Evolutionary conservation across 352 stramenopile genomes (phyloP).

Genomic region (Phytophthora hibernalis): DNA sequence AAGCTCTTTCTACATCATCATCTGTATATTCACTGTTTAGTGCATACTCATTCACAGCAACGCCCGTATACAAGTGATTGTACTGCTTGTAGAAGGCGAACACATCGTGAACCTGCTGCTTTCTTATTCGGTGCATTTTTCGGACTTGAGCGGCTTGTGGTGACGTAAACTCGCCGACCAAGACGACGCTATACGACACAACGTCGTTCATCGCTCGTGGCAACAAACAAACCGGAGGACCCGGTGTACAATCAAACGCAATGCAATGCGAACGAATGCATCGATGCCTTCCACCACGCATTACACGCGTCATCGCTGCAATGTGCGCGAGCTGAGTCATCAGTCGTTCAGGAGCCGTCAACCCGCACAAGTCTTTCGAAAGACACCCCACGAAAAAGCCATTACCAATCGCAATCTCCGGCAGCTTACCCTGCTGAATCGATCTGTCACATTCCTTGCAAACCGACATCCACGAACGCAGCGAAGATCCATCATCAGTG

Average conservation of each 20-base stretch:
- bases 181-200: conserved; percentile 6
- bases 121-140: conserved; percentile 13
- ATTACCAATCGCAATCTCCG: conserved; percentile 15
- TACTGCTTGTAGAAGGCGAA: conserved; percentile 9
- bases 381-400: conserved; percentile 6
- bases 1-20: neutral
- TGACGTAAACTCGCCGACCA: conserved; percentile 11
- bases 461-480: conserved; percentile 2
- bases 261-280: conserved; percentile 18
- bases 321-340: conserved; percentile 13
- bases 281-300: conserved; percentile 9
- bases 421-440: conserved; percentile 1
- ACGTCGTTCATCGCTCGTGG: conserved; percentile 3
- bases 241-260: conserved; percentile 9
- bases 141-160: neutral
- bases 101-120: neutral
- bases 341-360: conserved; percentile 4
- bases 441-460: conserved; percentile 11
- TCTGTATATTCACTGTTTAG: conserved; percentile 10
- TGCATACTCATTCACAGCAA: neutral
- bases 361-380: neutral
- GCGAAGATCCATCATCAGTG: neutral
- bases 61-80: conserved; percentile 2
- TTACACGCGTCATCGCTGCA: conserved; percentile 10
- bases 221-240: neutral